Conservation (phyloP, 2,329 filamentous ascomycete species). For the Beauveria sp. region DNA sequence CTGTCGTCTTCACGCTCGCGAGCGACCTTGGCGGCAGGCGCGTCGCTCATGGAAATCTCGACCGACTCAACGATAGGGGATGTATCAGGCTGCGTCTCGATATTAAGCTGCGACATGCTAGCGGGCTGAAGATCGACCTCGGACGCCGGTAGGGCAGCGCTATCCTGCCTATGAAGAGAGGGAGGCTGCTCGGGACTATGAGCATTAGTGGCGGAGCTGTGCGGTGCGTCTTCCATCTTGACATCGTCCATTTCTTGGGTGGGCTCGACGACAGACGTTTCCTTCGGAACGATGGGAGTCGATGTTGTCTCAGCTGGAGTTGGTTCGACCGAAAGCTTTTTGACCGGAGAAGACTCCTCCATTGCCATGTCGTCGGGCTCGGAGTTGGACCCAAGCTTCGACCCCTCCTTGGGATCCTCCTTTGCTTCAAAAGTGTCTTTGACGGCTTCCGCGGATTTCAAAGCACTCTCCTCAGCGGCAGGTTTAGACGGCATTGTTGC, state of each 20-base stretch:
- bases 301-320: not conserved
- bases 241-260: not conserved
- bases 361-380: not conserved
- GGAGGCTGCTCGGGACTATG: not conserved
- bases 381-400: not conserved
- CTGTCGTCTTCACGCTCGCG: conserved; percentile 73
- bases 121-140: conserved; percentile 30
- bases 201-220: not conserved
- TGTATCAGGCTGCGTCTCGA: conserved; percentile 27
- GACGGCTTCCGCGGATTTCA: not conserved
- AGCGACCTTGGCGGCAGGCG: conserved; percentile 53
- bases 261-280: not conserved
- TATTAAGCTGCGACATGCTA: conserved; percentile 31
- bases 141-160: conserved; percentile 19
- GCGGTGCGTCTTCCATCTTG: conserved; percentile 12
- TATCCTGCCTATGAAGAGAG: not conserved
- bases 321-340: not conserved
- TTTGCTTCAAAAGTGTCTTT: not conserved
- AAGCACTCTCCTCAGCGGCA: not conserved
- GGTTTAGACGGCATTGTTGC: not conserved
- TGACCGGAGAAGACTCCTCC: not conserved
- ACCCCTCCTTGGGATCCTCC: not conserved
- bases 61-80: conserved; percentile 22
- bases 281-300: not conserved
- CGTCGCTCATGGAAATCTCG: conserved; percentile 49